Conservation (phyloP, 2,329 filamentous ascomycete genomes). For the Rhynchosporium secalis region DNA sequence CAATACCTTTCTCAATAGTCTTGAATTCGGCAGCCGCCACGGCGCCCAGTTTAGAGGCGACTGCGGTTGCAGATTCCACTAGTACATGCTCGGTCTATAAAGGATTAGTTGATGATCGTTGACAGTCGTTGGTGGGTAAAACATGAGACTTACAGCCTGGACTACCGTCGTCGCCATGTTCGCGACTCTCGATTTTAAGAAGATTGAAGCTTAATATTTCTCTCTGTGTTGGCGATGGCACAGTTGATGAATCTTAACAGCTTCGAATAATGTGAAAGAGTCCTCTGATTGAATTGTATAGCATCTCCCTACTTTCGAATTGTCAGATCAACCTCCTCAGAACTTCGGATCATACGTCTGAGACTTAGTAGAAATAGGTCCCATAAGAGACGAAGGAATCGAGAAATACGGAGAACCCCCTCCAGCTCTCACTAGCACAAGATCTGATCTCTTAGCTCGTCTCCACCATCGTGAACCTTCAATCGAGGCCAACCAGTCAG, state of each 20-base stretch:
- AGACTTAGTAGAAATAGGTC: not conserved
- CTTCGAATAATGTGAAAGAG: not conserved
- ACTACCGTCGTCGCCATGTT: conserved; percentile 14
- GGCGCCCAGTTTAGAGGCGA: not conserved
- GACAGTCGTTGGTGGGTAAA: no score
- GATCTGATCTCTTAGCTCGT: not conserved
- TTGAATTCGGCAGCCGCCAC: conserved; percentile 25
- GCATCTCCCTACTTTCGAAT: not conserved
- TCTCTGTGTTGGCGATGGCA: not conserved
- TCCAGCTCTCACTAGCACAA: conserved; percentile 8
- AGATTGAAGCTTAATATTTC: not conserved
- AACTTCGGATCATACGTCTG: not conserved
- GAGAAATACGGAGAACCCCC: conserved; percentile 11
- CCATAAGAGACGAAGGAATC: not conserved
- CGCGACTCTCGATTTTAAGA: not conserved
- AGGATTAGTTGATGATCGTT: not conserved
- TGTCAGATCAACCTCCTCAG: not conserved
- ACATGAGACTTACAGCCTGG: not conserved
- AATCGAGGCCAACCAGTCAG: not conserved
- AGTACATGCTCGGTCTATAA: conserved; percentile 14
- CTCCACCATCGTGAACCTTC: conserved; percentile 2
- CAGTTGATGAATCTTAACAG: not conserved
- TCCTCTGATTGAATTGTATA: no score
- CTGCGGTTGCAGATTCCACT: conserved; percentile 11
- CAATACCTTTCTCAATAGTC: conserved; percentile 23